Percentiles rank a stretch among this genome's conserved stretches.
These are phyloP conservation scores for Saturnispora sekii DNA, from an alignment of 805 yeast genomes.

Conservation along the genomic window DNA sequence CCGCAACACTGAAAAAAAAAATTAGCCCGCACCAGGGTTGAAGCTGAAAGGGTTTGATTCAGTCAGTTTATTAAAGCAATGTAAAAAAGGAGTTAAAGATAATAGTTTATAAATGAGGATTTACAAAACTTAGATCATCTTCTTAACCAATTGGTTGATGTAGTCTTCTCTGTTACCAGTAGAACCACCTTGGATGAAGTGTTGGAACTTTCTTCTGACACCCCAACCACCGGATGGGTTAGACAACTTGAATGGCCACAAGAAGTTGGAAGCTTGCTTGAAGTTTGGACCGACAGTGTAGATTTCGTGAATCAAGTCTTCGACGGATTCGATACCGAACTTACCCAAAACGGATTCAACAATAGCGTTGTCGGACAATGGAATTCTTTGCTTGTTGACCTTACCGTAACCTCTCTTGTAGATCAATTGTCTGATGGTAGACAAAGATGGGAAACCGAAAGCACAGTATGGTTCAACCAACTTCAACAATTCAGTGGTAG, in stretches of 20 bases:
- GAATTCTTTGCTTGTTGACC: slow-evolving; percentile 91
- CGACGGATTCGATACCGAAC: slow-evolving; percentile 86
- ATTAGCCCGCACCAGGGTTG: background rate
- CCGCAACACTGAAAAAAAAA: no score
- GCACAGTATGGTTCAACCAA: slow-evolving; percentile 95
- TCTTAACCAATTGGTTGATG: slow-evolving; percentile 90
- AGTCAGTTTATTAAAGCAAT: background rate
- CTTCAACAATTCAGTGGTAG: slow-evolving; percentile 84
- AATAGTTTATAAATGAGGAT: slow-evolving; percentile 2
- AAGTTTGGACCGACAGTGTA: slow-evolving; percentile 96
- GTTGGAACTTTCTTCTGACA: slow-evolving; percentile 92
- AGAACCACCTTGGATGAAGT: slow-evolving; percentile 97
- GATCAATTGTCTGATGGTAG: slow-evolving; percentile 84
- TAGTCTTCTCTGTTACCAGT: slow-evolving; percentile 96
- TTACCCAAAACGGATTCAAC: slow-evolving; percentile 83
- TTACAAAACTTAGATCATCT: slow-evolving; percentile 64
- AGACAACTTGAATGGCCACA: slow-evolving; percentile 96
- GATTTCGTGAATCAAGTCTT: slow-evolving; percentile 93
- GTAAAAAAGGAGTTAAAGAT: slow-evolving; percentile 4
- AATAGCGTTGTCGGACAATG: slow-evolving; percentile 79
- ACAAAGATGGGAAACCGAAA: slow-evolving; percentile 93
- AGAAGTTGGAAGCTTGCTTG: slow-evolving; percentile 97
- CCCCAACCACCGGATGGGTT: slow-evolving; percentile 98
- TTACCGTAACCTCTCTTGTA: slow-evolving; percentile 99
- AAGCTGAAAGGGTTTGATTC: background rate